Conservation (phyloP, 169 alveolate species). For the Plasmodium fragile region DNA sequence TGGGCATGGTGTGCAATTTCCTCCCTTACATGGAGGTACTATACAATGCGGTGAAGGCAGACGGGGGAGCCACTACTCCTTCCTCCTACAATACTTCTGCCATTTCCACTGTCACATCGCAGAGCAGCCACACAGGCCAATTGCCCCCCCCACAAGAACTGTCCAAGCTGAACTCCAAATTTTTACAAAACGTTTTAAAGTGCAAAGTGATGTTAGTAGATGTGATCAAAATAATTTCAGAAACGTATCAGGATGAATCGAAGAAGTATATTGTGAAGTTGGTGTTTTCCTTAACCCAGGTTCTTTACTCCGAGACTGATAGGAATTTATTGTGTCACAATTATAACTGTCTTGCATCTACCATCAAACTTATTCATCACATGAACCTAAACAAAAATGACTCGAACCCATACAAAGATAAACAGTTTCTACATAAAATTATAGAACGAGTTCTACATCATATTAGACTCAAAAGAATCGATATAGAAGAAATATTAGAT, state of each 20-base stretch:
- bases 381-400: conserved; percentile 35
- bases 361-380: conserved; percentile 48
- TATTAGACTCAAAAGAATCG: conserved; percentile 22
- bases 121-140: too few relatives aligned
- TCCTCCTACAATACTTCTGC: not conserved
- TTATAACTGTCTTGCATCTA: conserved; percentile 57
- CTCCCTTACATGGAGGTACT: not conserved
- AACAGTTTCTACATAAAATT: conserved; percentile 17
- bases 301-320: conserved; percentile 23
- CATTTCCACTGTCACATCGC: not conserved
- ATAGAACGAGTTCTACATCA: conserved; percentile 61
- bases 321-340: conserved; percentile 38
- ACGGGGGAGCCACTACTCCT: too few relatives aligned
- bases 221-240: conserved; percentile 35
- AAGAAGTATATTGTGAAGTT: conserved; percentile 34
- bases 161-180: not conserved
- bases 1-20: not conserved
- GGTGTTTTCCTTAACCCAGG: conserved; percentile 15
- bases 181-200: conserved; percentile 23
- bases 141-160: not conserved
- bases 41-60: not conserved
- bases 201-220: conserved; percentile 38
- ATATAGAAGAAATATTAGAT: conserved; percentile 53
- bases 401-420: conserved; percentile 50
- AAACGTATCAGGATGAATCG: conserved; percentile 55